A percentile compares a stretch with the other conserved stretches of the same genome.
Evolutionary conservation across 805 yeast genomes (phyloP).

Genomic region (Jamesozyma hellenica): DNA sequence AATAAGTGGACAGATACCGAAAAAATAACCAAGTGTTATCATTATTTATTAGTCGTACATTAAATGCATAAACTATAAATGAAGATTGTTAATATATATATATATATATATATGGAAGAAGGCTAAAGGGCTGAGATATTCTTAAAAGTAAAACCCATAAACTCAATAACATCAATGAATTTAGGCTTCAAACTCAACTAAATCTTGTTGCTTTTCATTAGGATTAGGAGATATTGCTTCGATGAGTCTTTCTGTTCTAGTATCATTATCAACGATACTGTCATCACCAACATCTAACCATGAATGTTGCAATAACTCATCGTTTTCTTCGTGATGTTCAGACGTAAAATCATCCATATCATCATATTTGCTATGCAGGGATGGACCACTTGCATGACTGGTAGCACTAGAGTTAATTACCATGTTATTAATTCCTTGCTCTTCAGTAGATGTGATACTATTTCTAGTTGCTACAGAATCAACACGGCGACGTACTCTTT

Average conservation of each 20-base stretch:
- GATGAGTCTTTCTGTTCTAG: conserved; percentile 11
- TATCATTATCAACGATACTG: conserved; percentile 4
- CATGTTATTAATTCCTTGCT: not conserved
- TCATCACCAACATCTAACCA: conserved; percentile 22
- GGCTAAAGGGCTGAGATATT: no score
- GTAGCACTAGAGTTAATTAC: conserved; percentile 3
- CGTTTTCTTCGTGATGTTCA: conserved; percentile 24
- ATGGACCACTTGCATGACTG: conserved; percentile 8
- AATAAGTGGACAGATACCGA: no score
- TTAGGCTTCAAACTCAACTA: conserved; percentile 27
- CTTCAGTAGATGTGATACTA: conserved; percentile 12
- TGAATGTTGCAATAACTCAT: conserved; percentile 20
- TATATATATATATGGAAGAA: no score
- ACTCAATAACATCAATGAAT: no score
- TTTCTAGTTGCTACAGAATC: conserved; percentile 48
- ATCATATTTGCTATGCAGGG: conserved; percentile 13
- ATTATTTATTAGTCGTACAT: no score
- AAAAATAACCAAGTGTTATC: no score
- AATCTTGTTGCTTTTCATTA: conserved; percentile 8
- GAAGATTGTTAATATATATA: no score
- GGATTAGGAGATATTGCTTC: conserved; percentile 7
- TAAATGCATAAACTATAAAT: no score
- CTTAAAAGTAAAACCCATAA: no score
- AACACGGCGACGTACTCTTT: conserved; percentile 78
- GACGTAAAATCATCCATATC: conserved; percentile 26